Evolutionary conservation across 2,329 filamentous ascomycete species (phyloP), one percentile per base, ranked within the genome.

Genomic region (Teratosphaeria viscida): DNA sequence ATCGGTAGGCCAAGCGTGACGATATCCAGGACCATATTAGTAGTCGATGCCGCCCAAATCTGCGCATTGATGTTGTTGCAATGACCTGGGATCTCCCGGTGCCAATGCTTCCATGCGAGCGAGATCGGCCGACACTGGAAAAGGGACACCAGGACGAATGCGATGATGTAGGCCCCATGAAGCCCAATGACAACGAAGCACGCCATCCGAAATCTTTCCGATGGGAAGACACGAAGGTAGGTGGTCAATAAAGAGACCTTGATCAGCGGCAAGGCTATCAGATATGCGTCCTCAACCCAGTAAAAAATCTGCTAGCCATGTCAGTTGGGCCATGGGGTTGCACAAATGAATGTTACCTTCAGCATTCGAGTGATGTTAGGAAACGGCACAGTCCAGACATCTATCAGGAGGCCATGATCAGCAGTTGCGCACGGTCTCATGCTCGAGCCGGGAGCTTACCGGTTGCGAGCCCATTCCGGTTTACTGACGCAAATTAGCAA

Each of bases 181-280:
- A 54, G 52, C 1, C 52, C 60, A 55, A 70, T 68, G 56, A 68
- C 61, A 12, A 60, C 58, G 27, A 67, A 66, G 56, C 67, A 68
- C 12, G 63, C 62, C 14, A 64, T 61, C 32, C 69, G 67, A 54
- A 73, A 72, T 23, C 60, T 60, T 19, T 65, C 59, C 14, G 70
- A 58, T 19, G 66, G 65, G 55, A 74, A 75, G 47, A 73, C 69
- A 49, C 72, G 70, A 52, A 71, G 66, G 61, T 73, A 73, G 6
- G 71, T 65, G 26, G 66, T 66, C 7, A 72, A 63, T 29, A 73
- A 67, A 5, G 71, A 71, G 5, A 70, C 64, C 61, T 73, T 74
- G 61, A 69, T 72, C 52, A 72, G n/a, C 26, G 61, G 61, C 3
- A 62, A 23, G 19, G 56, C 56, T 19, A 59, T 61, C n/a, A 61